phyloP scores from a whole-genome alignment of 2,329 filamentous ascomycete genomes.

The Aureobasidium vineae region DNA sequence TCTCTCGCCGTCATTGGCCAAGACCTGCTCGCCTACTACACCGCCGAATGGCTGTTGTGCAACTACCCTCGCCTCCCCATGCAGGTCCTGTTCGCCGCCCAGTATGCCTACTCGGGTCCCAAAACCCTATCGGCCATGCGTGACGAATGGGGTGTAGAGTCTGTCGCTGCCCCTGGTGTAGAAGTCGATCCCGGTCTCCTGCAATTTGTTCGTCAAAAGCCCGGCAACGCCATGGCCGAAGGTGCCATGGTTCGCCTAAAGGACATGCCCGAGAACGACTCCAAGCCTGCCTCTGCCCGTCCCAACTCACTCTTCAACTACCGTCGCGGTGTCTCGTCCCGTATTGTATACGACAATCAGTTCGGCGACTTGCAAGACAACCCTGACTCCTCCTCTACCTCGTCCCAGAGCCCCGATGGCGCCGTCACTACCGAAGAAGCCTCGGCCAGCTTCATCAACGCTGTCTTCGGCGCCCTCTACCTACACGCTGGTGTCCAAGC shows the following conservation, averaged over 20 bases:
- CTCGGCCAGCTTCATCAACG: conserved; percentile 73
- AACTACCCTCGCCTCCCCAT: conserved; percentile 89
- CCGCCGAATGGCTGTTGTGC: conserved; percentile 81
- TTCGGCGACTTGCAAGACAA: conserved; percentile 63
- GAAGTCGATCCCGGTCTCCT: conserved; percentile 91
- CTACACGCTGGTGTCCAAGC: conserved; percentile 75
- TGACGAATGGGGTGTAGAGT: conserved; percentile 87
- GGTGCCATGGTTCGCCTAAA: conserved; percentile 35
- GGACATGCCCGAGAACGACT: conserved; percentile 35
- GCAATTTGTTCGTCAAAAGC: conserved; percentile 63
- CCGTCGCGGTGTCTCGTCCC: conserved; percentile 70
- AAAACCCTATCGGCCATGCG: conserved; percentile 71
- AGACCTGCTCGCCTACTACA: conserved; percentile 83
- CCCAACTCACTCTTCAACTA: conserved; percentile 53
- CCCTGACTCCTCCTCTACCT: conserved; percentile 7
- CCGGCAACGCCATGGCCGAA: conserved; percentile 43
- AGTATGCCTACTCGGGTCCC: conserved; percentile 78
- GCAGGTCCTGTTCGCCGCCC: conserved; percentile 78
- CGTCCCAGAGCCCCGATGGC: background rate
- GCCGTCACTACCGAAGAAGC: conserved; percentile 57
- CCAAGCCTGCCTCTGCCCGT: conserved; percentile 39
- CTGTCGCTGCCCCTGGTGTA: conserved; percentile 77
- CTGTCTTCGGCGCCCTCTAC: conserved; percentile 81
- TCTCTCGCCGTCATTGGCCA: conserved; percentile 77
- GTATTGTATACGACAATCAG: conserved; percentile 77